Conservation (phyloP, 2,329 filamentous ascomycete species). For the Arachnomyces sp. region DNA sequence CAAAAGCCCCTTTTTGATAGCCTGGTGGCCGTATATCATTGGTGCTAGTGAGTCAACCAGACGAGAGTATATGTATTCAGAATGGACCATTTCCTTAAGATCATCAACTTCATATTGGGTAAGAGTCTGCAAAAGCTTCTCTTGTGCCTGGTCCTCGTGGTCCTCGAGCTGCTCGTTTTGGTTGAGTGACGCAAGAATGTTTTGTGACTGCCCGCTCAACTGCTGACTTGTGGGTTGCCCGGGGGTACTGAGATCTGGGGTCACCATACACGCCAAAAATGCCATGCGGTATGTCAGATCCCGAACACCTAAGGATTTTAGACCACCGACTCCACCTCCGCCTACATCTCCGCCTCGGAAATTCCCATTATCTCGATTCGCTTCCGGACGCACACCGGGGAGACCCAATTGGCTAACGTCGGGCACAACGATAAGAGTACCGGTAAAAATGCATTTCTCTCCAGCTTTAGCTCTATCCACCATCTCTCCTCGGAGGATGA, state of each 20-base stretch:
- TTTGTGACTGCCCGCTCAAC: constrained; percentile 64
- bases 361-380: constrained; percentile 72
- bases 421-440: constrained; percentile 89
- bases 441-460: constrained; percentile 97
- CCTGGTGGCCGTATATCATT: constrained; percentile 94
- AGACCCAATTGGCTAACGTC: constrained; percentile 92
- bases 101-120: constrained; percentile 84
- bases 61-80: constrained; percentile 86
- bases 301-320: constrained; percentile 87
- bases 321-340: constrained; percentile 73
- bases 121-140: constrained; percentile 77
- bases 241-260: constrained; percentile 72
- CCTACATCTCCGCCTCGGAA: constrained; percentile 71
- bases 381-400: constrained; percentile 73
- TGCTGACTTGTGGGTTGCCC: constrained; percentile 64
- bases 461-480: constrained; percentile 95
- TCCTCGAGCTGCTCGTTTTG: constrained; percentile 62
- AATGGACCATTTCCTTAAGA: constrained; percentile 85
- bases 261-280: constrained; percentile 96
- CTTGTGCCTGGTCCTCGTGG: constrained; percentile 76
- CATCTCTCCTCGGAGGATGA: constrained; percentile 93
- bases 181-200: constrained; percentile 77
- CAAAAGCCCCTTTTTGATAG: constrained; percentile 93
- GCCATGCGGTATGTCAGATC: constrained; percentile 92
- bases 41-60: constrained; percentile 90